Percentiles rank a stretch among this genome's conserved stretches.
These are phyloP conservation scores for Xylariaceae sp. DNA, from an alignment of 2,329 filamentous ascomycete species.

Conservation along the genomic window DNA sequence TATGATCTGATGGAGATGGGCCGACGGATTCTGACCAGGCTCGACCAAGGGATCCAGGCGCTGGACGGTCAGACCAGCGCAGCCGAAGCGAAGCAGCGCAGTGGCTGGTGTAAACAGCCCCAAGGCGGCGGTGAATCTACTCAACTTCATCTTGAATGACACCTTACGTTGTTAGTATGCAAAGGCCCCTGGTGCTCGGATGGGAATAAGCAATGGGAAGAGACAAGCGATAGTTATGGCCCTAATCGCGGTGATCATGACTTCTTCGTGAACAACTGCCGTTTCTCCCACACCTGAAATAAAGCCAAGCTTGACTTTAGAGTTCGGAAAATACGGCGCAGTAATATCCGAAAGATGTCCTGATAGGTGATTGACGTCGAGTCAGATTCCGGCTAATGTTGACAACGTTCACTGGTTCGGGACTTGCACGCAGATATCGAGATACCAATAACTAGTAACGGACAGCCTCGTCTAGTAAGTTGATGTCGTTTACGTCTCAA, in stretches of 20 bases:
- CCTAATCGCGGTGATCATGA: conserved; percentile 6
- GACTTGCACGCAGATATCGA: conserved; percentile 23
- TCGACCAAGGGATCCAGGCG: conserved; percentile 46
- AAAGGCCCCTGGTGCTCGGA: neutral
- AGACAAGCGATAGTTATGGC: conserved; percentile 12
- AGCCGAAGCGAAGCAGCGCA: conserved; percentile 46
- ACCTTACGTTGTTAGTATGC: neutral
- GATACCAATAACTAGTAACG: neutral
- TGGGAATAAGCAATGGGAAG: conserved; percentile 3
- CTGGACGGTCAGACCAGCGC: conserved; percentile 54
- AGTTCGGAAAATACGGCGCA: conserved; percentile 27
- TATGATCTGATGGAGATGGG: conserved; percentile 62
- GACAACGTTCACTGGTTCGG: conserved; percentile 28
- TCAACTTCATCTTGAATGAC: conserved; percentile 31
- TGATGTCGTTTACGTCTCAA: too few relatives aligned
- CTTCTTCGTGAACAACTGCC: conserved; percentile 24
- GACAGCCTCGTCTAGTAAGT: too few relatives aligned
- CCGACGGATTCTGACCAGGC: conserved; percentile 52
- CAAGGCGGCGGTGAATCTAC: conserved; percentile 26
- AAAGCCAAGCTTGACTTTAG: conserved; percentile 17
- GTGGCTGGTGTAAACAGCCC: conserved; percentile 34
- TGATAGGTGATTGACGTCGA: conserved; percentile 29
- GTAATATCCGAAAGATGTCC: conserved; percentile 33
- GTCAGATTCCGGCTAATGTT: conserved; percentile 37
- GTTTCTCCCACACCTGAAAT: conserved; percentile 16